Evolutionary conservation across 2,329 filamentous ascomycete species (phyloP).

Genomic region (Sclerotiophoma versabilis): DNA sequence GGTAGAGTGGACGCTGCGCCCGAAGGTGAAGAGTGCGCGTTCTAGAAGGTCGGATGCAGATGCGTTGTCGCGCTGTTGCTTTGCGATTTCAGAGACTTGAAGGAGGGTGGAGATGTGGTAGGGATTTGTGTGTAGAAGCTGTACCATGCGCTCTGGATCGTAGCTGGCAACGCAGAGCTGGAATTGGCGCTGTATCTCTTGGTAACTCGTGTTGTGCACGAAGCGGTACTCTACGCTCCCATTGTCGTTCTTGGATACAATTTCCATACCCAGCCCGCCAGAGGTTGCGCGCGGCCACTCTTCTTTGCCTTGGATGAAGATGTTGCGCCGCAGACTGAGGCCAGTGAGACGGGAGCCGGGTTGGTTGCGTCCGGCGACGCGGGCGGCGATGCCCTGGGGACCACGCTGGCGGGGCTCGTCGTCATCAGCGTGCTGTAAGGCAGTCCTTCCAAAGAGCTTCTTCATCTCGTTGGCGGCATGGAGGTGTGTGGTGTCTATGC

Average conservation of each 20-base stretch:
- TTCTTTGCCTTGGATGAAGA: constrained; percentile 86
- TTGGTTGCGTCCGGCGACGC: constrained; percentile 62
- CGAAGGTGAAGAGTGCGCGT: constrained; percentile 90
- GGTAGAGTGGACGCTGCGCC: constrained; percentile 82
- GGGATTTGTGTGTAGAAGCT: constrained; percentile 75
- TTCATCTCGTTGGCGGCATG: constrained; percentile 93
- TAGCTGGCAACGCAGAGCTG: constrained; percentile 79
- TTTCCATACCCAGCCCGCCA: constrained; percentile 84
- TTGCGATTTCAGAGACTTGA: constrained; percentile 89
- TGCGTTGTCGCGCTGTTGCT: constrained; percentile 87
- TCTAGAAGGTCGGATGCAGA: constrained; percentile 88
- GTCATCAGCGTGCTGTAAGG: constrained; percentile 63
- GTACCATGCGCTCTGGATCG: constrained; percentile 83
- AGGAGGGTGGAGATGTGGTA: constrained; percentile 95
- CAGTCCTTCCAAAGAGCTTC: constrained; percentile 71
- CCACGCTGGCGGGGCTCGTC: constrained; percentile 58
- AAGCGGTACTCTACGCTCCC: constrained; percentile 78
- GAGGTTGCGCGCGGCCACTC: constrained; percentile 82
- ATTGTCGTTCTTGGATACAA: constrained; percentile 62
- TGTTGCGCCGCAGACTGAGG: constrained; percentile 76
- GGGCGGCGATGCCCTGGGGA: constrained; percentile 65
- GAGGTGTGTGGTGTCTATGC: constrained; percentile 74
- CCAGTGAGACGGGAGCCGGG: constrained; percentile 69
- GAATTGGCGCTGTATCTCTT: constrained; percentile 77
- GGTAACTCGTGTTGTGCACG: constrained; percentile 76